Evolutionary conservation across 148 eudicot species (phyloP).

Genomic region (Arbutus unedo): DNA sequence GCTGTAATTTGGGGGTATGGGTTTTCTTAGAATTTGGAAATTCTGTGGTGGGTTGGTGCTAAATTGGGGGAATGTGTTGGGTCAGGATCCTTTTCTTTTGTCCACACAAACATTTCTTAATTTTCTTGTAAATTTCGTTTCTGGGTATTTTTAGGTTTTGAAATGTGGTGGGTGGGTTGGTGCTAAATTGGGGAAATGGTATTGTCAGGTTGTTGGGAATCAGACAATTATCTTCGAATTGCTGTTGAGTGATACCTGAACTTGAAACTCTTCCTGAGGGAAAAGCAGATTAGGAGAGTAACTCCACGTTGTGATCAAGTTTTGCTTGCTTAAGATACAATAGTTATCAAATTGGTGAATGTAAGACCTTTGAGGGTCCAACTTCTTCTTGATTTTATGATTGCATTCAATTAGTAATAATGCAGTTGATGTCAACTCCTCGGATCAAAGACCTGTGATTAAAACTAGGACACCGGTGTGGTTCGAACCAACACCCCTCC

Average conservation of each 20-base stretch:
- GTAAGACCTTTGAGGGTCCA: neutral
- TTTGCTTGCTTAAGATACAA: neutral
- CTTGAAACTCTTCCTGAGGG: neutral
- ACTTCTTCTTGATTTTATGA: slow-evolving; percentile 1
- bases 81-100: neutral
- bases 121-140: slow-evolving; percentile 18
- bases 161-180: slow-evolving; percentile 22
- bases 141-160: slow-evolving; percentile 18
- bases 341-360: neutral
- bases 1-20: slow-evolving; percentile 18
- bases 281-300: neutral
- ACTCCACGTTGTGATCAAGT: neutral
- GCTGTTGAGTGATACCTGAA: neutral
- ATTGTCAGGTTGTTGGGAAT: neutral
- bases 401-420: neutral
- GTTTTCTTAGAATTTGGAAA: neutral
- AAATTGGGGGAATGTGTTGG: neutral
- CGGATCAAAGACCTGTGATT: too few relatives aligned
- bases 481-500: too few relatives aligned
- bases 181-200: slow-evolving; percentile 5
- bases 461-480: too few relatives aligned
- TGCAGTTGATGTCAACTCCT: too few relatives aligned
- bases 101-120: neutral
- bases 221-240: neutral
- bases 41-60: neutral